phyloP scores from a whole-genome alignment of 1,284 basidiomycete species.

The Cutaneotrichosporon mucoides region DNA sequence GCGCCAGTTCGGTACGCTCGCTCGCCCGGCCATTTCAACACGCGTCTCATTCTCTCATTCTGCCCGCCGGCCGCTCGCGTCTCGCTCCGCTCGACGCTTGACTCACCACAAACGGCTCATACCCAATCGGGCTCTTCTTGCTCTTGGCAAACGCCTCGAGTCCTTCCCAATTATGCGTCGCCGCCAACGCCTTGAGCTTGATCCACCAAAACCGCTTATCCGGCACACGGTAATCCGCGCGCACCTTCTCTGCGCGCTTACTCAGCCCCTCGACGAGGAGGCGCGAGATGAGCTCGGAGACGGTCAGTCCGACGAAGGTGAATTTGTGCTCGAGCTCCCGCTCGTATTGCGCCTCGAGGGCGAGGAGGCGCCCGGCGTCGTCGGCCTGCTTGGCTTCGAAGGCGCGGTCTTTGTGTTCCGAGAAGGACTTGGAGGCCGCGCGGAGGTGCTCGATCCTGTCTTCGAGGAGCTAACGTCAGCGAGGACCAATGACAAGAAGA shows the following conservation, averaged over 20 bases:
- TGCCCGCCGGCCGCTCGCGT: no score
- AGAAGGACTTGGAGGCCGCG: slow-evolving; percentile 84
- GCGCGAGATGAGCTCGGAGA: slow-evolving; percentile 74
- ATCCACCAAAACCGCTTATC: slow-evolving; percentile 95
- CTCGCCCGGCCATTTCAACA: no score
- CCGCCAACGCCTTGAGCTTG: slow-evolving; percentile 75
- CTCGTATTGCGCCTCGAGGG: slow-evolving; percentile 79
- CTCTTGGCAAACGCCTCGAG: slow-evolving; percentile 77
- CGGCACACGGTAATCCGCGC: slow-evolving; percentile 80
- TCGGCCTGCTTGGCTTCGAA: slow-evolving; percentile 96
- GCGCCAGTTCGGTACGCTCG: no score
- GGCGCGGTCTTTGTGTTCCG: slow-evolving; percentile 81
- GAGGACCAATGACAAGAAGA: no score
- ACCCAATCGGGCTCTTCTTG: slow-evolving; percentile 90
- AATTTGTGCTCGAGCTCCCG: slow-evolving; percentile 75
- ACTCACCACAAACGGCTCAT: slow-evolving; percentile 84
- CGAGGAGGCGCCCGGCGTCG: slow-evolving; percentile 71
- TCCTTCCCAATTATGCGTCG: slow-evolving; percentile 73
- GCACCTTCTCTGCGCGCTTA: slow-evolving; percentile 81
- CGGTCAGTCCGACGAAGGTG: slow-evolving; percentile 69
- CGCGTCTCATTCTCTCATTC: no score
- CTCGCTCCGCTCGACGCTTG: no score
- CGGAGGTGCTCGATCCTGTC: slow-evolving; percentile 69
- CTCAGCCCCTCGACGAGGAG: slow-evolving; percentile 71
- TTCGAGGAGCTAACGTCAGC: slow-evolving; percentile 58